A percentile compares a stretch with the other conserved stretches of the same genome.
These are phyloP conservation scores for Ophiobolus disseminans DNA, from an alignment of 2,329 filamentous ascomycete genomes.

Conservation along the genomic window DNA sequence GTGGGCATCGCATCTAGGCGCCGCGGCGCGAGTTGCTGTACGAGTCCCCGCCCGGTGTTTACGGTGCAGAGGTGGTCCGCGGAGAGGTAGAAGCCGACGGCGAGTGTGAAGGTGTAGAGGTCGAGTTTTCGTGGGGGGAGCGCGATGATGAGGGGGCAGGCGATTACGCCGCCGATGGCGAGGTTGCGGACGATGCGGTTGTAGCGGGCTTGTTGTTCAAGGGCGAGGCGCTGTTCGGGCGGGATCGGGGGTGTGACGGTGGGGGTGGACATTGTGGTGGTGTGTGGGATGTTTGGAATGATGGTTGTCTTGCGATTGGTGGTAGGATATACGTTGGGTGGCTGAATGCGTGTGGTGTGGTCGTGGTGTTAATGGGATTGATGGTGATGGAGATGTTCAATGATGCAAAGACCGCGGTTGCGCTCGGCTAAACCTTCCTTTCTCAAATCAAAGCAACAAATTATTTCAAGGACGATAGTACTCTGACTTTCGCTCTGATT, in stretches of 20 bases:
- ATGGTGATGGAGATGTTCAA: slow-evolving; percentile 32
- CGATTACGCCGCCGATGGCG: slow-evolving; percentile 58
- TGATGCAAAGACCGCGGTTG: slow-evolving; percentile 35
- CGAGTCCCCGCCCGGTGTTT: slow-evolving; percentile 48
- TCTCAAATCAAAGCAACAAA: too few species aligned
- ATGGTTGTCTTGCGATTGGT: not conserved
- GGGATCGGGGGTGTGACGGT: slow-evolving; percentile 32
- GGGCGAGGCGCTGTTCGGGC: slow-evolving; percentile 44
- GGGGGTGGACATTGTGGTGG: slow-evolving; percentile 32
- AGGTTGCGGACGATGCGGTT: slow-evolving; percentile 50
- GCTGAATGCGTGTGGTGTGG: not conserved
- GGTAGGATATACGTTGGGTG: not conserved
- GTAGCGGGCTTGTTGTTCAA: slow-evolving; percentile 40
- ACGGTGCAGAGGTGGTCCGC: slow-evolving; percentile 58
- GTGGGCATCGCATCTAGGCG: slow-evolving; percentile 41
- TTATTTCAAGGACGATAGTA: too few species aligned
- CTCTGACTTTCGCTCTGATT: too few species aligned
- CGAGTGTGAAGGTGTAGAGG: slow-evolving; percentile 64
- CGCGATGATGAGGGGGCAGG: slow-evolving; percentile 61
- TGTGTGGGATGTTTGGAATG: not conserved
- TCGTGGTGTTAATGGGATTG: slow-evolving; percentile 1
- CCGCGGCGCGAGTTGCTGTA: slow-evolving; percentile 38
- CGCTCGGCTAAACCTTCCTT: slow-evolving; percentile 38
- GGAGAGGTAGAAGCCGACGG: slow-evolving; percentile 57
- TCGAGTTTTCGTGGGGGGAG: slow-evolving; percentile 69